Evolutionary conservation across 768 basidiomycete species (phyloP).

Genomic region (Dictyophora rubrovolvata): DNA sequence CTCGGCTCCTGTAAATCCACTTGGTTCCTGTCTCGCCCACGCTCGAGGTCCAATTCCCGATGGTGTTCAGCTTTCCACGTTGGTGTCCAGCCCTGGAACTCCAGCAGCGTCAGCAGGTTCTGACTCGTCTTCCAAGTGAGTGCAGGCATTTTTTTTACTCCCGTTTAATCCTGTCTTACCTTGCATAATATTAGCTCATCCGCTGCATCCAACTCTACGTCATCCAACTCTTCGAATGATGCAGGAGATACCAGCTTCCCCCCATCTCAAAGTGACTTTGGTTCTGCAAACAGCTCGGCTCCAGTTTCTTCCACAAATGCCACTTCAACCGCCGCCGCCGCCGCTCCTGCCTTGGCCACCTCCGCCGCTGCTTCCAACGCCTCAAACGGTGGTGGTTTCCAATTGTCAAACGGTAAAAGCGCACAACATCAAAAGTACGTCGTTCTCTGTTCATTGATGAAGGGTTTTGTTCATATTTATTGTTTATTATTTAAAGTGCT

Average conservation of each 20-base stretch:
- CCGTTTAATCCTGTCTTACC: background rate
- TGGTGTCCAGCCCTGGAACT: conserved; percentile 27
- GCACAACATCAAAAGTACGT: conserved; percentile 18
- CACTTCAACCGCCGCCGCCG: background rate
- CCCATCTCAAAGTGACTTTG: background rate
- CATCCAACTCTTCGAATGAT: conserved; percentile 1
- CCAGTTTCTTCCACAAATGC: background rate
- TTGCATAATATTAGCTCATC: conserved; percentile 6
- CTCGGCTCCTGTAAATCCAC: conserved; percentile 28
- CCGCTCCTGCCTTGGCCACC: background rate
- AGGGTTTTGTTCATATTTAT: too few species aligned
- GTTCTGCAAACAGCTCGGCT: background rate
- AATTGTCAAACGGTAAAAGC: conserved; percentile 22
- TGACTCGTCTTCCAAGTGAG: background rate
- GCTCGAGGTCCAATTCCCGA: conserved; percentile 38
- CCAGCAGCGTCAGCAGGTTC: background rate
- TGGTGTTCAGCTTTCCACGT: conserved; percentile 32
- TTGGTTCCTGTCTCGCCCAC: conserved; percentile 43
- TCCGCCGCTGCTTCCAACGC: background rate
- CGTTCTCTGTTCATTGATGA: too few species aligned
- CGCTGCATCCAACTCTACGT: conserved; percentile 10
- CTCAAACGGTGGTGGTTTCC: background rate
- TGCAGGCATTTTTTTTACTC: background rate
- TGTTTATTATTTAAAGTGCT: too few species aligned
- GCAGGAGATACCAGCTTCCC: background rate